Evolutionary conservation across 2,329 filamentous ascomycete genomes (phyloP).

Genomic region (Microdochium nivale): DNA sequence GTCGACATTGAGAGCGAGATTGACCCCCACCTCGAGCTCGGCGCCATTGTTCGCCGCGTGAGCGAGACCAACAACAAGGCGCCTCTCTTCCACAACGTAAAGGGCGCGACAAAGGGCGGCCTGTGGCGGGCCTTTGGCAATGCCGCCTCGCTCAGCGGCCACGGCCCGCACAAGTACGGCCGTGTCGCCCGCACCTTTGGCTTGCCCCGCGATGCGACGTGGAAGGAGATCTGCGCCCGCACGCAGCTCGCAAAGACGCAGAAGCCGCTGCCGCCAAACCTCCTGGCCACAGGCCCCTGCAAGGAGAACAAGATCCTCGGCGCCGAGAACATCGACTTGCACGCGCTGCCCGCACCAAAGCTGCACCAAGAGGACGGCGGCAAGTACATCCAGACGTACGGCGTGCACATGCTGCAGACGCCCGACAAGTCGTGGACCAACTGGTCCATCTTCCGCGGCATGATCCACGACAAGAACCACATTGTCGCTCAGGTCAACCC

Average conservation of each 20-base stretch:
- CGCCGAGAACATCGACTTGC: constrained; percentile 31
- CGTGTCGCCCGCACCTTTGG: constrained; percentile 32
- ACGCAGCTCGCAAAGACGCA: constrained; percentile 25
- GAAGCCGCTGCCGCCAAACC: constrained; percentile 20
- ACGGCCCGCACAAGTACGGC: constrained; percentile 23
- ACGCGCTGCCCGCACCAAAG: constrained; percentile 28
- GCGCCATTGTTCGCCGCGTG: constrained; percentile 35
- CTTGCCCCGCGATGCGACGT: constrained; percentile 25
- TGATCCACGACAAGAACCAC: constrained; percentile 34
- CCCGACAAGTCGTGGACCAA: constrained; percentile 38
- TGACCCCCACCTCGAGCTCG: constrained; percentile 35
- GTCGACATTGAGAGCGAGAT: constrained; percentile 32
- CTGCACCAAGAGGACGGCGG: constrained; percentile 37
- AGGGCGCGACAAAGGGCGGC: constrained; percentile 31
- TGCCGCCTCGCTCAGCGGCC: constrained; percentile 26
- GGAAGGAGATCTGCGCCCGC: constrained; percentile 30
- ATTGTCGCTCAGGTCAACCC: constrained; percentile 30
- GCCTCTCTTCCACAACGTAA: constrained; percentile 43
- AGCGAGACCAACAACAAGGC: constrained; percentile 36
- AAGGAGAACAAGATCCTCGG: constrained; percentile 29
- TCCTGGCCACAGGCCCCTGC: constrained; percentile 27
- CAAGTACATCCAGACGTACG: constrained; percentile 40
- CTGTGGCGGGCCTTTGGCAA: constrained; percentile 39
- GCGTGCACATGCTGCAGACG: constrained; percentile 36
- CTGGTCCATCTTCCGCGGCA: constrained; percentile 34